Base-by-base conservation (phyloP, 495 filamentous ascomycete species). In the Neurospora sp. region DNA sequence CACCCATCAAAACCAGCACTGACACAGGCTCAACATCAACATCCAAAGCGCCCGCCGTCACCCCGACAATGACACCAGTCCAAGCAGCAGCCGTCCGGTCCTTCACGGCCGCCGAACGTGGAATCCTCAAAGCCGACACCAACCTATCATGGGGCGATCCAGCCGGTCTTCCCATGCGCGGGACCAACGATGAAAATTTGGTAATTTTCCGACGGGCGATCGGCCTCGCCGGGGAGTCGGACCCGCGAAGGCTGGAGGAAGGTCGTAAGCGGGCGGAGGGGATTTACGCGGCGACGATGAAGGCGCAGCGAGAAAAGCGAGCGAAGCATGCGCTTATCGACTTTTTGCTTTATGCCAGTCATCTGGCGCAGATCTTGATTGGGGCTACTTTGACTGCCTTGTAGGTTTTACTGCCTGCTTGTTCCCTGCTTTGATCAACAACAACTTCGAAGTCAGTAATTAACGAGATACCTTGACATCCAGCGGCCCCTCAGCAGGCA, bases 311-410 rank as follows among this genome's bases (percentile, higher is more conserved):
- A n/a, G n/a, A n/a, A n/a, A n/a, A n/a, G n/a, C n/a, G n/a, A n/a
- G n/a, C n/a, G n/a, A n/a, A n/a, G n/a, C n/a, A n/a, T n/a, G n/a
- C n/a, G n/a, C n/a, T n/a, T n/a, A n/a, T n/a, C n/a, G n/a, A n/a
- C n/a, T n/a, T n/a, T n/a, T n/a, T n/a, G n/a, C n/a, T n/a, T n/a
- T n/a, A n/a, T n/a, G n/a, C n/a, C n/a, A n/a, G n/a, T n/a, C n/a
- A n/a, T n/a, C n/a, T n/a, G n/a, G n/a, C 78, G 14, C 85, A 87
- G 76, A 82, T 87, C 69, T 77, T 85, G 46, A 79, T 85, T 71
- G 84, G 84, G 4, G 85, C 85, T 1, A 79, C 81, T 4, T 76
- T 87, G 70, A 87, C 85, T 5, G 84, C 83, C 0, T 71, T 87
- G 39, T 77, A 27, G 27, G 27, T 27, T 27, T 27, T 27, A 27